phyloP scores from a whole-genome alignment of 805 yeast genomes.

The Torulaspora microellipsoides region DNA sequence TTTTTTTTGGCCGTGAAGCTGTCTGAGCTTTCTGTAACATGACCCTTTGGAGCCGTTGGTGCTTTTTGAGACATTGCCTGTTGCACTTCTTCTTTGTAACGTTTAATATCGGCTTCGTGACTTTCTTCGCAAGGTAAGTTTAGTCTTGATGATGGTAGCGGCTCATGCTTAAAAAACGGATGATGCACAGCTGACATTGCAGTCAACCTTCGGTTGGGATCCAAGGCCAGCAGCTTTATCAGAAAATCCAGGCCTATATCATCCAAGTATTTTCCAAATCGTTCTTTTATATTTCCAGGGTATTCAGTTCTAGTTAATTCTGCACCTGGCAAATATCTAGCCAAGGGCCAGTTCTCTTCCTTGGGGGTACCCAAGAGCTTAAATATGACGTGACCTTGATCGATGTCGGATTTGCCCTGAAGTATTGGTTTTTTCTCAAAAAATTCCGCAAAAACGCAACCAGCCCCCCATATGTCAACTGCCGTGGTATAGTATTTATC shows the following conservation, averaged over 20 bases:
- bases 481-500: slow-evolving; percentile 87
- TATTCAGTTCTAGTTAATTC: slow-evolving; percentile 36
- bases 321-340: slow-evolving; percentile 48
- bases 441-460: slow-evolving; percentile 92
- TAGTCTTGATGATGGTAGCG: slow-evolving; percentile 58
- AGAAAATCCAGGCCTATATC: slow-evolving; percentile 51
- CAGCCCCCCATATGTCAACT: slow-evolving; percentile 96
- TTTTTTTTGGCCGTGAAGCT: not conserved
- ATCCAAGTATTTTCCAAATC: slow-evolving; percentile 42
- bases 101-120: slow-evolving; percentile 78
- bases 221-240: slow-evolving; percentile 55
- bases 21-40: slow-evolving; percentile 18
- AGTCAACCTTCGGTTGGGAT: slow-evolving; percentile 70
- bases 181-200: slow-evolving; percentile 75
- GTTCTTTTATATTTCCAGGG: slow-evolving; percentile 43
- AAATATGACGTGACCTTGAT: slow-evolving; percentile 82
- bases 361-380: slow-evolving; percentile 77
- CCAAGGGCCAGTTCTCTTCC: slow-evolving; percentile 56
- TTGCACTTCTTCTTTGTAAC: slow-evolving; percentile 43
- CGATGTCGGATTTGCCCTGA: slow-evolving; percentile 79
- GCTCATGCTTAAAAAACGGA: slow-evolving; percentile 61
- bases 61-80: slow-evolving; percentile 33
- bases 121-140: slow-evolving; percentile 73
- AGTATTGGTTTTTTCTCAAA: slow-evolving; percentile 77
- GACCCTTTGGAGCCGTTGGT: slow-evolving; percentile 35